A percentile compares a stretch with the other conserved stretches of the same genome.
phyloP scores from a whole-genome alignment of 139 green algal genomes.

The Chlorella sp. region DNA sequence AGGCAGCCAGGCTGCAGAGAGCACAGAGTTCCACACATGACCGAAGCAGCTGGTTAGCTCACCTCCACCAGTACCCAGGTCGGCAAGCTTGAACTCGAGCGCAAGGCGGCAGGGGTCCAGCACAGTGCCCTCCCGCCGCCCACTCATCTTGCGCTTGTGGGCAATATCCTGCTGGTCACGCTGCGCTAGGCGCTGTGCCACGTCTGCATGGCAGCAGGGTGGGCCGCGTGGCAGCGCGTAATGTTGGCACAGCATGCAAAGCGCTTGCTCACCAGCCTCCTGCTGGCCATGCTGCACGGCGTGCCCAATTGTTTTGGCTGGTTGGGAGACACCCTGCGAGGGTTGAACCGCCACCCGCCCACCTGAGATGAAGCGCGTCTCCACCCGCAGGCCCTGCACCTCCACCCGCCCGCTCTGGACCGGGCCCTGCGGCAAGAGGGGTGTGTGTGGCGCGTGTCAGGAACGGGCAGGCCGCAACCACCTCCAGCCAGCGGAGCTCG shows the following conservation, averaged over 20 bases:
- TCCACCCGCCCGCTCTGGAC: slow-evolving; percentile 37
- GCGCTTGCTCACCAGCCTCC: too few relatives aligned
- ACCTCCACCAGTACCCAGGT: neutral
- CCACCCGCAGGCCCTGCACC: slow-evolving; percentile 57
- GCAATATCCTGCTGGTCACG: slow-evolving; percentile 25
- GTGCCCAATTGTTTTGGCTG: too few relatives aligned
- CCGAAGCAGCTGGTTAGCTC: too few relatives aligned
- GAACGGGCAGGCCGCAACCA: too few relatives aligned
- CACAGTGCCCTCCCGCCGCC: slow-evolving; percentile 47
- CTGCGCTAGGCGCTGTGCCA: slow-evolving; percentile 11
- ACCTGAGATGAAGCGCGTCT: slow-evolving; percentile 41
- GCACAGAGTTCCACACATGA: too few relatives aligned
- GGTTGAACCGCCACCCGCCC: too few relatives aligned
- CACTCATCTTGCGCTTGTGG: slow-evolving; percentile 41
- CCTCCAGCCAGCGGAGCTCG: too few relatives aligned
- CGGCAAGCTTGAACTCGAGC: slow-evolving; percentile 49
- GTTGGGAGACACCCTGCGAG: too few relatives aligned
- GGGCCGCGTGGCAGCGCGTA: neutral
- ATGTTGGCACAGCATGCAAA: neutral
- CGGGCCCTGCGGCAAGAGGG: slow-evolving; percentile 34
- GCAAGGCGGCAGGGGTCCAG: slow-evolving; percentile 62
- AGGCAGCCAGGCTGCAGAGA: too few relatives aligned
- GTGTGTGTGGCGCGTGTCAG: too few relatives aligned
- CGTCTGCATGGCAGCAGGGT: slow-evolving; percentile 11
- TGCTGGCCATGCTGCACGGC: too few relatives aligned